Evolutionary conservation across 2,329 filamentous ascomycete species (phyloP).

Genomic region (Fulvia fulva): DNA sequence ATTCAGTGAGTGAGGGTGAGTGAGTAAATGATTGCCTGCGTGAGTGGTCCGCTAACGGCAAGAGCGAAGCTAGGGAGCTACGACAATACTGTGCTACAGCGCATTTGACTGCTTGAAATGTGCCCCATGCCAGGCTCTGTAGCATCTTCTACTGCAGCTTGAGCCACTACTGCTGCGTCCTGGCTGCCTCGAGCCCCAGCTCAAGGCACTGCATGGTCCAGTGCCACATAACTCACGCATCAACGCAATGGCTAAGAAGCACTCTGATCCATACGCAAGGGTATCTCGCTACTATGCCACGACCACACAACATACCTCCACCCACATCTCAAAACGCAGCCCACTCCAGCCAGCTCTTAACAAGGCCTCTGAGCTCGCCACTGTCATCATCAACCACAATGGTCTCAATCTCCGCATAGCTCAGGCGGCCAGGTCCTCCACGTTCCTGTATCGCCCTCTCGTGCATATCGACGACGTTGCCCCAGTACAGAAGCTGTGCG

Average conservation of each 20-base stretch:
- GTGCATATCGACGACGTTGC: slow-evolving; percentile 53
- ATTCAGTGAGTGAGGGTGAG: too few relatives aligned
- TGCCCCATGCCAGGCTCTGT: too few relatives aligned
- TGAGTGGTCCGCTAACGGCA: too few relatives aligned
- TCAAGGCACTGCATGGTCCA: too few relatives aligned
- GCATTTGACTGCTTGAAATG: too few relatives aligned
- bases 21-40: too few relatives aligned
- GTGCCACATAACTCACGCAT: neutral
- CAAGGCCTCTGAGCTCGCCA: slow-evolving; percentile 68
- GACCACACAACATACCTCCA: neutral
- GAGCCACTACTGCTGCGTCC: too few relatives aligned
- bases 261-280: neutral
- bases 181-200: too few relatives aligned
- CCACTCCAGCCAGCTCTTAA: slow-evolving; percentile 87
- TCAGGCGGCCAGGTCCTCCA: slow-evolving; percentile 76
- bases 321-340: slow-evolving; percentile 50
- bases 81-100: too few relatives aligned
- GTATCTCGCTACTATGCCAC: neutral
- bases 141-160: too few relatives aligned
- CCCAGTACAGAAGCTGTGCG: slow-evolving; percentile 41
- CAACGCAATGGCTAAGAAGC: neutral
- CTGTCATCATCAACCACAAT: slow-evolving; percentile 61
- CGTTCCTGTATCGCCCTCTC: slow-evolving; percentile 66
- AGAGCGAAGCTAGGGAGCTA: too few relatives aligned
- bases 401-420: slow-evolving; percentile 72